Base-by-base conservation (phyloP, 2,329 filamentous ascomycete genomes). In the Ceratocystis eucalypticola region DNA sequence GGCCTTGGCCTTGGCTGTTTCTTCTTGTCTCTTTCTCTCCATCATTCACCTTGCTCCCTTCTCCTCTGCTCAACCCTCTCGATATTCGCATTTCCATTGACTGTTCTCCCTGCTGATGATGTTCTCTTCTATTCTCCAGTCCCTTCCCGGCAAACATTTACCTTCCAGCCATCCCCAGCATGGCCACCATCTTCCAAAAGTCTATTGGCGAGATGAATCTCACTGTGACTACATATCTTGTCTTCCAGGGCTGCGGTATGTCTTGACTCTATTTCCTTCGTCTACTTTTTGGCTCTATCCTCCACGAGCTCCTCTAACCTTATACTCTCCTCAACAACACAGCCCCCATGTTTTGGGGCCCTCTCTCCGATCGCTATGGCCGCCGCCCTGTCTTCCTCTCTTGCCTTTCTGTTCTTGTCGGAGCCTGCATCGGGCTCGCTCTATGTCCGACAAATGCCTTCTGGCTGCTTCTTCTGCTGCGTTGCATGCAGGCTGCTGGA, bases 141-240 rank as follows among this genome's bases (percentile, higher is more conserved):
- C 73, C 73, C 17, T 63, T 75, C 37, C 74, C 74, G 0, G 73
- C 74, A 30, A 75, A 74, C 68, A 74, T 75, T 28, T 75, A 75
- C 61, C 73, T 75, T 33, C 74, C 73, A 1, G 73, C 73, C 2
- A 71, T 75, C 2, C 73, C 73, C 0, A 70, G 70, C 4, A 65
- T 75, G 6, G 67, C 72, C 2, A 53, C 62, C 0, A 73, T 70
- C n/a, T 74, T 75, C 50, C 61, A 70, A 4, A 64, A 69, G 61
- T 73, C 73, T 0, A 71, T 71, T 3, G 74, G 74, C 44, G 66
- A 67, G 3, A 68, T 75, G n/a, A 74, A 75, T 66, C 69, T 71
- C 61, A 73, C 73, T 0, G 73, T 75, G 0, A 75, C 74, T 0
- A 71, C 71, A 0, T 75, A 75, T 28, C 69, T 75, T 2, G 68